Evolutionary conservation across 805 yeast species (phyloP).

Genomic region (Candida tibetensis): DNA sequence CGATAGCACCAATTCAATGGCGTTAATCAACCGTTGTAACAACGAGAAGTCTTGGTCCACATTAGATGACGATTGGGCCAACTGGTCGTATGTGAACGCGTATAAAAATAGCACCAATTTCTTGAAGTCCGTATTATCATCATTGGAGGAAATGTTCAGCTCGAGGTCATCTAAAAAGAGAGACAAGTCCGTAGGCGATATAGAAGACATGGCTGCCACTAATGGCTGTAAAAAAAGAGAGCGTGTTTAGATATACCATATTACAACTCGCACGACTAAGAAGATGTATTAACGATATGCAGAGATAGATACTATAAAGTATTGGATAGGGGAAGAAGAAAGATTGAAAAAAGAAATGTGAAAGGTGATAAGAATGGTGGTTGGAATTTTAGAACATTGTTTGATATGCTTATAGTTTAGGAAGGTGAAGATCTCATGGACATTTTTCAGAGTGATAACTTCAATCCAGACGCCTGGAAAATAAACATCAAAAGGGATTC

Average conservation of each 20-base stretch:
- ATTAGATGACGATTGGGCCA: constrained; percentile 8
- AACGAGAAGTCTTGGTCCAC: constrained; percentile 12
- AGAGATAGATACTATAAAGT: too few species aligned
- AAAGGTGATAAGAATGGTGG: background rate
- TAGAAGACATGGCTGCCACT: constrained; percentile 4
- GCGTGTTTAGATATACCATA: too few species aligned
- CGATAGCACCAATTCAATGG: constrained; percentile 34
- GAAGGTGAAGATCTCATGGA: too few species aligned
- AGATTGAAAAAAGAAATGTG: background rate
- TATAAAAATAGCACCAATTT: constrained; percentile 32
- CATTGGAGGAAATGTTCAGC: constrained; percentile 23
- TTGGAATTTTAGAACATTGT: too few species aligned
- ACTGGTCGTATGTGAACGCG: constrained; percentile 28
- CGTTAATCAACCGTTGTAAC: constrained; percentile 21
- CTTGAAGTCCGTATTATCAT: constrained; percentile 34
- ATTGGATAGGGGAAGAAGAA: background rate
- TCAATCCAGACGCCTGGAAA: too few species aligned
- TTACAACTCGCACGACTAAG: constrained; percentile 2
- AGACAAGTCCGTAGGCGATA: constrained; percentile 26
- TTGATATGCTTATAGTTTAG: too few species aligned
- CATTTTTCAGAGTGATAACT: too few species aligned
- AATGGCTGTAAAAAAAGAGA: constrained; percentile 1
- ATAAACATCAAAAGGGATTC: too few species aligned
- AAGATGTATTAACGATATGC: background rate
- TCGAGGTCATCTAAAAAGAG: constrained; percentile 36